A percentile compares a stretch with the other conserved stretches of the same genome.
Evolutionary conservation across 495 filamentous ascomycete species (phyloP).

Genomic region (Hapsidospora chrysogenum): DNA sequence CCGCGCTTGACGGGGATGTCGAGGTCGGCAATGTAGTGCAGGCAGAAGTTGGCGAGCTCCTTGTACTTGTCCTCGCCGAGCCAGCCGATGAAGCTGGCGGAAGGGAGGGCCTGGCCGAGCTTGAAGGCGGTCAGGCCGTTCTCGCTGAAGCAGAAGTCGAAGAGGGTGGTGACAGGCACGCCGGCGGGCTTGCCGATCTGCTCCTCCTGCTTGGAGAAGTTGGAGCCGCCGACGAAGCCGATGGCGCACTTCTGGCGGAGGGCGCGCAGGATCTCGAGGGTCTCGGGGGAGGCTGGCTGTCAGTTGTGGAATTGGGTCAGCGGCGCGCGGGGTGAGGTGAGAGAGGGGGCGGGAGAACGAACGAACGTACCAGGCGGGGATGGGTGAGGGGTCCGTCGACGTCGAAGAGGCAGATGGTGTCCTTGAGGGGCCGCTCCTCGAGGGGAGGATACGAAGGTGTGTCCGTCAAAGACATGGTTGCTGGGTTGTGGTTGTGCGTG

Average conservation of each 20-base stretch:
- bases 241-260: constrained; percentile 84
- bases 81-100: constrained; percentile 77
- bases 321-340: neutral
- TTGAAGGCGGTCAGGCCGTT: constrained; percentile 90
- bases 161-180: constrained; percentile 57
- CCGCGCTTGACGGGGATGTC: constrained; percentile 82
- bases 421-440: constrained; percentile 63
- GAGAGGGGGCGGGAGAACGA: neutral
- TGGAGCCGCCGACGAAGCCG: constrained; percentile 76
- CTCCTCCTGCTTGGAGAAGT: constrained; percentile 88
- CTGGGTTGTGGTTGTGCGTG: no score
- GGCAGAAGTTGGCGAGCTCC: constrained; percentile 64
- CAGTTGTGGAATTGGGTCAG: constrained; percentile 1
- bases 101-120: constrained; percentile 51
- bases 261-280: constrained; percentile 59
- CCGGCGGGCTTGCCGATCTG: constrained; percentile 50
- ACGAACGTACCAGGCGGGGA: constrained; percentile 47
- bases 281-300: constrained; percentile 55
- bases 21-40: constrained; percentile 80
- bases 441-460: constrained; percentile 48
- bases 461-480: constrained; percentile 46
- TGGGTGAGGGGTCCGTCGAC: constrained; percentile 80
- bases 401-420: constrained; percentile 86
- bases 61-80: constrained; percentile 89
- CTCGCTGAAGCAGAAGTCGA: constrained; percentile 93